A percentile compares a stretch with the other conserved stretches of the same genome.
These are phyloP conservation scores for Lobosporangium transversale DNA, from an alignment of 192 early-diverging fungal genomes.

Conservation along the genomic window DNA sequence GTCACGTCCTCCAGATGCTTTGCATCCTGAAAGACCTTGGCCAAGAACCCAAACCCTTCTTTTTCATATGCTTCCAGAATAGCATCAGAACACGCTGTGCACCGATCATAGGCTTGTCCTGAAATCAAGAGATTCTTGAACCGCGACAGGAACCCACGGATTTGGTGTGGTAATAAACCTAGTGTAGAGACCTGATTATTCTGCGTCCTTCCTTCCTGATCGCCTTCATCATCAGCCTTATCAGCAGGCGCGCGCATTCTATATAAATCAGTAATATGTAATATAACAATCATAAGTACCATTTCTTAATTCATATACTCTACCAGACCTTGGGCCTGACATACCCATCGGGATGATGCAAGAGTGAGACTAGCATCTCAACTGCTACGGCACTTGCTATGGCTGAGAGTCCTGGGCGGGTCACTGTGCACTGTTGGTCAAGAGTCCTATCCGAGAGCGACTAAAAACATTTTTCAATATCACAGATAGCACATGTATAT, in stretches of 20 bases:
- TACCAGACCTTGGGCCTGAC: background rate
- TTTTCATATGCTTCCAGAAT: constrained; percentile 71
- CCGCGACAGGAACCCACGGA: constrained; percentile 88
- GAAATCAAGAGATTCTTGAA: constrained; percentile 87
- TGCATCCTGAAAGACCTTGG: constrained; percentile 76
- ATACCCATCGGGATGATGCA: constrained; percentile 86
- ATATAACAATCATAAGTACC: background rate
- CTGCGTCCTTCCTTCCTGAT: constrained; percentile 5
- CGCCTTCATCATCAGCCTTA: constrained; percentile 56
- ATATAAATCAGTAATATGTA: background rate
- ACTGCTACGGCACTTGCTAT: constrained; percentile 88
- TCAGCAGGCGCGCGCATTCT: constrained; percentile 59
- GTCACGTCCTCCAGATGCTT: constrained; percentile 87
- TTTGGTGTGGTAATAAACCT: constrained; percentile 93
- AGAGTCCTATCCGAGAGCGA: constrained; percentile 93
- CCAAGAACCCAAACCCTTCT: constrained; percentile 79
- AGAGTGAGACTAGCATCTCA: constrained; percentile 87
- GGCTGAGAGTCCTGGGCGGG: constrained; percentile 92
- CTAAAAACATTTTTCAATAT: constrained; percentile 37
- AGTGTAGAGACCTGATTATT: constrained; percentile 48
- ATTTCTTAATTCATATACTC: background rate
- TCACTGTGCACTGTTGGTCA: constrained; percentile 99
- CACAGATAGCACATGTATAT: background rate
- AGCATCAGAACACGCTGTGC: constrained; percentile 88
- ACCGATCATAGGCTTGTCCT: constrained; percentile 86